Evolutionary conservation across 345 rosid genomes (phyloP), one percentile per base, ranked within the genome.

Genomic region (Acer negundo): DNA sequence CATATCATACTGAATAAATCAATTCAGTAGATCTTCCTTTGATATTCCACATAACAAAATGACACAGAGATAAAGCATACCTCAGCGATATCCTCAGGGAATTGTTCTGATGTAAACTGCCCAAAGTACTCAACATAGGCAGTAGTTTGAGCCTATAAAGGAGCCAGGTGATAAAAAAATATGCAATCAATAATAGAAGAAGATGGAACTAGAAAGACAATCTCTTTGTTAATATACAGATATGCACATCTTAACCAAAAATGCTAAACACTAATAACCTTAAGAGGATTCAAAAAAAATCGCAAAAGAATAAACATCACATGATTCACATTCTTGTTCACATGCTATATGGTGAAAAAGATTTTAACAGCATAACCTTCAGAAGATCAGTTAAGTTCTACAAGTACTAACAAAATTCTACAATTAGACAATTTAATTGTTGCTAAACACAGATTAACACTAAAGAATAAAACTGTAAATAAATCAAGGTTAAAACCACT

Each of bases 61-160:
- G 35, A 19, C 3, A 46, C 11, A 73, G 42, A 75, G 53, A 70
- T 62, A 42, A 69, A 47, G 72, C 75, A 78, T 84, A 93, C 99
- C 96, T 95, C 99, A 63, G 99, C 90, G 69, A 95, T 90, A 77
- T 95, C 97, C 61, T 95, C 99, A 0, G 97, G 97, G 80, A 95
- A 95, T 46, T 88, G 97, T 77, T 91, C 95, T 2, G 98, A 93
- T 38, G 99, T 93, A 77, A 94, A 95, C 68, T 95, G 98, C 78
- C 94, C 97, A 59, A 95, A 90, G 85, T 89, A 92, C 83, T 95
- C 96, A 17, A 95, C 99, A 82, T 93, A 95, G 62, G 99, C 99
- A 35, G 90, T 89, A 72, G 86, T 88, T 91, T 95, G 99, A 88
- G 83, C 97, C 99, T 95, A 75, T 19, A 24, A 12, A 73, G n/a